These are phyloP conservation scores for Ascoidea rubescens DNA, from an alignment of 805 yeast species.

Conservation along the genomic window DNA sequence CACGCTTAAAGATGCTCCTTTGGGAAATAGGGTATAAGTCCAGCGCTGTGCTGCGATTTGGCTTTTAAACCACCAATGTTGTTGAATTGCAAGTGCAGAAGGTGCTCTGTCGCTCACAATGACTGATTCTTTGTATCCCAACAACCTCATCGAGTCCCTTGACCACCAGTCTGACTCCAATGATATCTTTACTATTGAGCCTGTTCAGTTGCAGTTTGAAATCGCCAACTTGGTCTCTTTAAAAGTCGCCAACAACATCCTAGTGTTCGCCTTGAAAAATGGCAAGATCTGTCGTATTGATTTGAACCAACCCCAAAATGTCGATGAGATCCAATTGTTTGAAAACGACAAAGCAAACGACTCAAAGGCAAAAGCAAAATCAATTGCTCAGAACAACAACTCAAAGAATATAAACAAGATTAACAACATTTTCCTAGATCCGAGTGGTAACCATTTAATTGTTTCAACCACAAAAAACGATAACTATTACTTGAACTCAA, in stretches of 20 bases:
- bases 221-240: slow-evolving; percentile 32
- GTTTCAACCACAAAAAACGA: slow-evolving; percentile 32
- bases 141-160: not conserved
- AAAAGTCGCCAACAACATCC: slow-evolving; percentile 38
- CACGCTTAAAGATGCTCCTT: no score
- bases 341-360: not conserved
- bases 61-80: no score
- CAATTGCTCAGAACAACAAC: slow-evolving; percentile 5
- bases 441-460: slow-evolving; percentile 36
- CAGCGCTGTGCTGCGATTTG: no score
- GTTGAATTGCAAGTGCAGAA: no score
- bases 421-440: slow-evolving; percentile 30
- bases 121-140: not conserved
- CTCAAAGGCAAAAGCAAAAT: not conserved
- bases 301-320: slow-evolving; percentile 48
- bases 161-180: not conserved
- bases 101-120: not conserved
- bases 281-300: slow-evolving; percentile 53
- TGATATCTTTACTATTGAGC: slow-evolving; percentile 12
- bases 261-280: slow-evolving; percentile 37
- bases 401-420: slow-evolving; percentile 14
- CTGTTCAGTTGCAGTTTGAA: slow-evolving; percentile 39
- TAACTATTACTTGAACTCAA: slow-evolving; percentile 32
- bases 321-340: slow-evolving; percentile 24
- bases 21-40: no score